A percentile compares a stretch with the other conserved stretches of the same genome.
These are phyloP conservation scores for Lumnitzera racemosa DNA, from an alignment of 345 rosid genomes.

Conservation along the genomic window DNA sequence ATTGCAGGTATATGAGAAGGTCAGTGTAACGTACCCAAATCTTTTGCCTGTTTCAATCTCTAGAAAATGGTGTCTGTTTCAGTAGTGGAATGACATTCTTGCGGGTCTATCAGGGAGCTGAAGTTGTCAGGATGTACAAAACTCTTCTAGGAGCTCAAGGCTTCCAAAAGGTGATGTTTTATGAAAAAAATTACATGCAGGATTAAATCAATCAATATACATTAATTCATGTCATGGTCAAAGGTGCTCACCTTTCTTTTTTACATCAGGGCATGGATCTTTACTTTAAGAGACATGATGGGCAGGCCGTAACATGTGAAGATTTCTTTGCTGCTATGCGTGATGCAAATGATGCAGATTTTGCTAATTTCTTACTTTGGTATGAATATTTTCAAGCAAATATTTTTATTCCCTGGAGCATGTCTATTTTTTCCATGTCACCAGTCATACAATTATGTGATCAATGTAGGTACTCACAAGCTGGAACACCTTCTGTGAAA, in stretches of 20 bases:
- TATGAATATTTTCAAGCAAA: conserved; percentile 18
- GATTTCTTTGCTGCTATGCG: conserved; percentile 95
- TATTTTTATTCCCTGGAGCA: background rate
- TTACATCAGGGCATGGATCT: conserved; percentile 89
- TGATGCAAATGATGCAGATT: conserved; percentile 93
- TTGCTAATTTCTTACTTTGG: conserved; percentile 91
- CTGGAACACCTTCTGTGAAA: conserved; percentile 91
- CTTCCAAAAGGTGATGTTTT: conserved; percentile 66
- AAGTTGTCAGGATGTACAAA: conserved; percentile 99
- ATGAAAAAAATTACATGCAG: background rate
- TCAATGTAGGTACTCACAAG: conserved; percentile 88
- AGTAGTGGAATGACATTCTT: background rate
- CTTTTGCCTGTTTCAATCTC: background rate
- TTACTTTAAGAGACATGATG: conserved; percentile 88
- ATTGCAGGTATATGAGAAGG: conserved; percentile 94
- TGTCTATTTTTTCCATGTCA: background rate
- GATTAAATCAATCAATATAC: background rate
- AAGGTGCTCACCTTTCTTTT: conserved; percentile 10
- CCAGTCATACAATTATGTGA: background rate
- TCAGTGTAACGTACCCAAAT: conserved; percentile 16
- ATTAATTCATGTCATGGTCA: conserved; percentile 3
- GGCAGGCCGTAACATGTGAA: conserved; percentile 98
- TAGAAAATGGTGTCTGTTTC: background rate
- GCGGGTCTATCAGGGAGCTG: conserved; percentile 67
- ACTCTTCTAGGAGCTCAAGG: conserved; percentile 86